Conservation (phyloP, 2,329 filamentous ascomycete genomes). For the Knoxdaviesia capensis region DNA sequence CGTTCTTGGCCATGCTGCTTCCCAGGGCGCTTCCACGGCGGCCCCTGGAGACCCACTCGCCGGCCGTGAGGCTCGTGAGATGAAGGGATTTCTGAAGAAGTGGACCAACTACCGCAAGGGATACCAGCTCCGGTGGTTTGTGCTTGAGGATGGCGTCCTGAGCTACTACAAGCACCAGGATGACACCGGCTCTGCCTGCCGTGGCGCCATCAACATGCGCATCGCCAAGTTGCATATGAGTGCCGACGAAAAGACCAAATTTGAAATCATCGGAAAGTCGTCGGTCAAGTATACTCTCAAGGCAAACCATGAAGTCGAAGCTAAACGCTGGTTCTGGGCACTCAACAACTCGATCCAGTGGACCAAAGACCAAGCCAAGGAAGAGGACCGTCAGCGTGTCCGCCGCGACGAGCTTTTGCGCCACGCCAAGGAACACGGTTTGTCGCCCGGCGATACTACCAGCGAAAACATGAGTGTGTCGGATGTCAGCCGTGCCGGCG, state of each 20-base stretch:
- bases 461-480: slow-evolving; percentile 32
- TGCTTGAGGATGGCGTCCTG: slow-evolving; percentile 86
- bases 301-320: slow-evolving; percentile 94
- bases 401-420: slow-evolving; percentile 56
- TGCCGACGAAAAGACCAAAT: slow-evolving; percentile 88
- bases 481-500: slow-evolving; percentile 15
- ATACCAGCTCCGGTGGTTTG: slow-evolving; percentile 95
- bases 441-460: slow-evolving; percentile 22
- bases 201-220: slow-evolving; percentile 96
- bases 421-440: slow-evolving; percentile 58
- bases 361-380: slow-evolving; percentile 89
- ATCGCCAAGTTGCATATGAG: slow-evolving; percentile 94
- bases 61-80: slow-evolving; percentile 77
- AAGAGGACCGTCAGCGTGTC: slow-evolving; percentile 61
- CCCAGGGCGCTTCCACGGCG: slow-evolving; percentile 31
- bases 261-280: slow-evolving; percentile 94
- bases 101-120: slow-evolving; percentile 98
- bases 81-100: slow-evolving; percentile 98
- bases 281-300: slow-evolving; percentile 97
- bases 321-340: slow-evolving; percentile 98
- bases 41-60: slow-evolving; percentile 40
- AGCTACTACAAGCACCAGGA: slow-evolving; percentile 99
- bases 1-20: slow-evolving; percentile 57
- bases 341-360: slow-evolving; percentile 97
- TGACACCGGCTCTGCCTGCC: slow-evolving; percentile 85